Evolutionary conservation across 208 protist species (phyloP).

Genomic region (Phytomonas serpens): DNA sequence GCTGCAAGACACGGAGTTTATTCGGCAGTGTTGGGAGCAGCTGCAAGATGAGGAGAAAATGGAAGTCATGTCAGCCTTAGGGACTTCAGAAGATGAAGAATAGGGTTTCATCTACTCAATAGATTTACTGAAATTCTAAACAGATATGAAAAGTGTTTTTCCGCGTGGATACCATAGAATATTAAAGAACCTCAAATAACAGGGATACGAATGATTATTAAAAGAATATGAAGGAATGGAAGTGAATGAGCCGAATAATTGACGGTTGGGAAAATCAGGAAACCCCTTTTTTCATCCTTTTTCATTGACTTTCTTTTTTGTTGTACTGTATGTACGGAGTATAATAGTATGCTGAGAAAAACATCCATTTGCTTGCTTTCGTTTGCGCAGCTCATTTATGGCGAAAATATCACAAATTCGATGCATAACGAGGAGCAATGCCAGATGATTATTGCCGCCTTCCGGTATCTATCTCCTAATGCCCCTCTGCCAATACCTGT

Average conservation of each 20-base stretch:
- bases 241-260: neutral
- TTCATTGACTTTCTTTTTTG: conserved; percentile 16
- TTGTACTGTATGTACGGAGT: conserved; percentile 3
- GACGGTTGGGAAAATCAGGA: neutral
- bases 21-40: conserved; percentile 72
- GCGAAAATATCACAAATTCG: conserved; percentile 11
- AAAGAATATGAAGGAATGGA: neutral
- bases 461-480: conserved; percentile 17
- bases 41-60: conserved; percentile 80
- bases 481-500: conserved; percentile 49
- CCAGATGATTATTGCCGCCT: neutral
- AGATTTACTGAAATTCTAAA: conserved; percentile 16
- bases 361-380: conserved; percentile 29
- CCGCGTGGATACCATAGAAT: neutral
- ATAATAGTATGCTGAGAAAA: conserved; percentile 15
- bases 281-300: conserved; percentile 11
- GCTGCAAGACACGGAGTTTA: conserved; percentile 69
- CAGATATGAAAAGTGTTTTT: neutral
- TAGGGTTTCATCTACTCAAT: conserved; percentile 7
- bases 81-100: conserved; percentile 20
- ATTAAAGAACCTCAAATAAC: neutral
- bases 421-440: conserved; percentile 4
- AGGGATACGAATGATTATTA: neutral
- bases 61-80: conserved; percentile 70
- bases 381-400: conserved; percentile 58